Evolutionary conservation across 2,329 filamentous ascomycete species (phyloP), one percentile per base, ranked within the genome.

Genomic region (Alternaria sp.): DNA sequence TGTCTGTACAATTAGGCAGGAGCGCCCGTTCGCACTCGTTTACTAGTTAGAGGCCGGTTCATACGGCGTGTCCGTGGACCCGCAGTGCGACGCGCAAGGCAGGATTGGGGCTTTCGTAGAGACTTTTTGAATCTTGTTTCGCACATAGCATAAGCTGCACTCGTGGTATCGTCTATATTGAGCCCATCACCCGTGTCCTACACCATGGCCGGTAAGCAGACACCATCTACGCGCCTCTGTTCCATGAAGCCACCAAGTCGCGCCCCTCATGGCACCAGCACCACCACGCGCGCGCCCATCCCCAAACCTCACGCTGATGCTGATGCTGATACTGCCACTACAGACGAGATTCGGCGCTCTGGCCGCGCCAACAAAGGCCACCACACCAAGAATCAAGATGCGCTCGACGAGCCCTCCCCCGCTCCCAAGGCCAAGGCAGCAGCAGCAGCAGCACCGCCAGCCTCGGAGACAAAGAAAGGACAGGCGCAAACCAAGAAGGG

Each of bases 331-430:
- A 43, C 16, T 42, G 22, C 34, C 48, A 41, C 60, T 67, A 67
- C 78, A 90, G 88, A 90, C 67, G 94, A 97, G 86, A 92, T 93
- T 60, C 91, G 95, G 78, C 92, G 95, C 76, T 99, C 95, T 43
- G 94, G 95, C 67, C 91, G 95, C 74, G 93, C 94, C 72, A 99
- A 95, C 66, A 99, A 99, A 78, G 95, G 95, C 76, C 94, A 97
- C 73, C 93, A 98, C 80, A 90, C 89, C 26, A 97, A 97, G 80
- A 91, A 91, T 67, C 89, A 93, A 70, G 93, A 97, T 75, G 63
- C 69, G 58, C 66, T 77, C 67, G 73, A 79, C 64, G 73, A 77
- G 61, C 66, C 72, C 51, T 61, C 63, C 32, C 64, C 81, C 54
- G 81, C 83, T 66, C 83, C 79, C 59, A 85, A 84, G 73, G 68